Evolutionary conservation across 495 filamentous ascomycete species (phyloP).

Genomic region (Friedmanniomyces simplex): DNA sequence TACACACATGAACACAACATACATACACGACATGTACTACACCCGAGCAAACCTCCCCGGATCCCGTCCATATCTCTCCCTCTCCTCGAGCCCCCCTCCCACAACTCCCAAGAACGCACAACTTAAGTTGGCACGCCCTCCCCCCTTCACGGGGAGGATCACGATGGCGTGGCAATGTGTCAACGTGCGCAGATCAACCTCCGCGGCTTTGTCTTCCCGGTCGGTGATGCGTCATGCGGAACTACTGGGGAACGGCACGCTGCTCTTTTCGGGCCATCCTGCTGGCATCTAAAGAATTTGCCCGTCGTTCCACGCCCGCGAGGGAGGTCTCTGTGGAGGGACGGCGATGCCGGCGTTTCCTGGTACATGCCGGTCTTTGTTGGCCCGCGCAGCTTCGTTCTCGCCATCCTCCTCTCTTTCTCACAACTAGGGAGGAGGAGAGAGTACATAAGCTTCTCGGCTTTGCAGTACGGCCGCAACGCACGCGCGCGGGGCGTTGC

Average conservation of each 20-base stretch:
- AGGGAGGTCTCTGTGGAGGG: background rate
- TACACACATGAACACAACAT: background rate
- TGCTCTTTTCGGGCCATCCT: background rate
- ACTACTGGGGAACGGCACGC: background rate
- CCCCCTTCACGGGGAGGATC: constrained; percentile 15
- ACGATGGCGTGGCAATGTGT: constrained; percentile 84
- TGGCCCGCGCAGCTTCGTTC: too few species aligned
- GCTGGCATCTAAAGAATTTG: background rate
- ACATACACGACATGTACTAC: too few species aligned
- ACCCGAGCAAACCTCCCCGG: background rate
- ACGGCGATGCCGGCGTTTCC: too few species aligned
- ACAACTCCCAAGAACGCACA: constrained; percentile 48
- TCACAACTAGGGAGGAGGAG: too few species aligned
- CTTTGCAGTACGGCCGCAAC: too few species aligned
- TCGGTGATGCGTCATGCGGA: constrained; percentile 6
- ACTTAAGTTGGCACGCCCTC: constrained; percentile 88
- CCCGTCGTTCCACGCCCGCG: background rate
- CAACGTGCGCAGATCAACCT: constrained; percentile 69
- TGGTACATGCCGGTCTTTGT: too few species aligned
- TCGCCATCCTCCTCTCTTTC: too few species aligned
- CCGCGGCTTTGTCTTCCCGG: background rate
- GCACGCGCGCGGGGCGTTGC: too few species aligned
- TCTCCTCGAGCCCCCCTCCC: constrained; percentile 24
- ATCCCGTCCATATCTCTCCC: background rate
- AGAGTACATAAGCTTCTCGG: too few species aligned